Evolutionary conservation across 768 basidiomycete species (phyloP).

Genomic region (Calocybe indica): DNA sequence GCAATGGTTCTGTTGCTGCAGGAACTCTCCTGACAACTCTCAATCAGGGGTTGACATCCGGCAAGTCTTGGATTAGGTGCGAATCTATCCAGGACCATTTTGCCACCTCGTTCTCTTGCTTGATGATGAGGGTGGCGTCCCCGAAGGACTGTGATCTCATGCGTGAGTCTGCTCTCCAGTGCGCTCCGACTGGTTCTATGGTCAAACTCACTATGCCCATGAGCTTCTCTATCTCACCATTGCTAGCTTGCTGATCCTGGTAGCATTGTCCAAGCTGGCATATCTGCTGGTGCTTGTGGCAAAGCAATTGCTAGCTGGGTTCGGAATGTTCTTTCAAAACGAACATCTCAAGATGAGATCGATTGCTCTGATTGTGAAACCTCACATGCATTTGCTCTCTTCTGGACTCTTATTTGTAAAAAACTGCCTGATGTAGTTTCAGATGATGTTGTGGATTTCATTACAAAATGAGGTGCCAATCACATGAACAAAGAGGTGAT

Average conservation of each 20-base stretch:
- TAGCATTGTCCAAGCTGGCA: background rate
- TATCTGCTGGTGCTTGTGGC: background rate
- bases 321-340: background rate
- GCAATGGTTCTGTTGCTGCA: background rate
- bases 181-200: background rate
- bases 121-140: too few relatives aligned
- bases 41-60: too few relatives aligned
- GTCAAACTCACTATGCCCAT: background rate
- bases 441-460: background rate
- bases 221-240: background rate
- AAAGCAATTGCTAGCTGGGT: background rate
- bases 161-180: background rate
- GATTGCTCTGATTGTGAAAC: background rate
- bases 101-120: too few relatives aligned
- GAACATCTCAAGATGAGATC: background rate
- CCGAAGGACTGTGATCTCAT: too few relatives aligned
- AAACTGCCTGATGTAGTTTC: background rate
- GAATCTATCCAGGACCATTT: too few relatives aligned
- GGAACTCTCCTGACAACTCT: too few relatives aligned
- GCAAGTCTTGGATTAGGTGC: too few relatives aligned
- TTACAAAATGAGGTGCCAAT: background rate
- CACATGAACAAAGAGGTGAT: background rate
- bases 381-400: background rate
- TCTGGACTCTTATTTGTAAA: too few relatives aligned
- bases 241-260: background rate